Percentiles rank a stretch among this genome's conserved stretches.
Conservation (phyloP, 2,329 filamentous ascomycete genomes). For the Alternaria angustiovoidea region DNA sequence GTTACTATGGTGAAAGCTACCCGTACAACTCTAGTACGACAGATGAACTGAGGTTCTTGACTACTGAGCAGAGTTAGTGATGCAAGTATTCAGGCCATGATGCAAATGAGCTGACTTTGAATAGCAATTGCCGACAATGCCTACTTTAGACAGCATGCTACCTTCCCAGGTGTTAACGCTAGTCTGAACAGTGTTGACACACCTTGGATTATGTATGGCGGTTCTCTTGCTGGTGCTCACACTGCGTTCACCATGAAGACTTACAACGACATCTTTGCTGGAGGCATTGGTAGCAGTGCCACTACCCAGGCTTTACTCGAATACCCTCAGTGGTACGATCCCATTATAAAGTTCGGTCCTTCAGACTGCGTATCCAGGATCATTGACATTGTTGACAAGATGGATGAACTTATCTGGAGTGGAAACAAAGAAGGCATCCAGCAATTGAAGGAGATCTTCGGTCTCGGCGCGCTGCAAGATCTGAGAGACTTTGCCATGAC, state of each 20-base stretch:
- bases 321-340: conserved; percentile 61
- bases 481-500: conserved; percentile 59
- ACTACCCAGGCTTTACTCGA: conserved; percentile 53
- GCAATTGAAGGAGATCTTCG: conserved; percentile 59
- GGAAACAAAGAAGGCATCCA: conserved; percentile 55
- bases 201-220: conserved; percentile 58
- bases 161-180: conserved; percentile 55
- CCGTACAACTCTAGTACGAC: conserved; percentile 59
- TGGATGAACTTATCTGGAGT: conserved; percentile 57
- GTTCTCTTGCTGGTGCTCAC: conserved; percentile 55
- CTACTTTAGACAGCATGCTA: conserved; percentile 60
- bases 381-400: conserved; percentile 60
- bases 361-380: conserved; percentile 60
- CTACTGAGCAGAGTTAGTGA: conserved; percentile 57
- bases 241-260: conserved; percentile 58
- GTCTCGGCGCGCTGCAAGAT: conserved; percentile 56
- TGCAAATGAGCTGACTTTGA: neutral
- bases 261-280: conserved; percentile 57
- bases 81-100: neutral
- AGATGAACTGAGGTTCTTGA: conserved; percentile 60
- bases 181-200: conserved; percentile 56
- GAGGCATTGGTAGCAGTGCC: conserved; percentile 60
- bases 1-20: conserved; percentile 61
- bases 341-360: conserved; percentile 60
- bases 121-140: conserved; percentile 60